A percentile compares a stretch with the other conserved stretches of the same genome.
These are phyloP conservation scores for Backusella tuberculispora DNA, from an alignment of 192 early-diverging fungal species.

Conservation along the genomic window DNA sequence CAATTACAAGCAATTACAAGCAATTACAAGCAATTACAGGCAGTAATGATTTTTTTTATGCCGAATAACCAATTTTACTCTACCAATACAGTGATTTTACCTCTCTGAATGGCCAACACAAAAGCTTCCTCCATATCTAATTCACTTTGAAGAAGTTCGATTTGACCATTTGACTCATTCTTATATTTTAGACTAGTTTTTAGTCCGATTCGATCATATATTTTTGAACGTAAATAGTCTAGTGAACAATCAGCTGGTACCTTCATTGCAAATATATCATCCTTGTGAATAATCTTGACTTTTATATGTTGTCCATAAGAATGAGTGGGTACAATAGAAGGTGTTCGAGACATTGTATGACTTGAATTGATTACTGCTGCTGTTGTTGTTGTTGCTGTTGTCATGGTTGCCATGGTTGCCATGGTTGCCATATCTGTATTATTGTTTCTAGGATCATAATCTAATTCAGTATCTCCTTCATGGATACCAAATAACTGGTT, in stretches of 20 bases:
- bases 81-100: constrained; percentile 47
- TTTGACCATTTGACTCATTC: constrained; percentile 35
- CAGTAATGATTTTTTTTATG: no score
- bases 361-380: background rate
- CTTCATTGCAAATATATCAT: constrained; percentile 69
- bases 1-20: no score
- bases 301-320: constrained; percentile 48
- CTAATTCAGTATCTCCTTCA: constrained; percentile 55
- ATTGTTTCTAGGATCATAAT: constrained; percentile 24
- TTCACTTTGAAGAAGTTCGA: constrained; percentile 38
- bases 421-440: background rate
- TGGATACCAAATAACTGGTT: constrained; percentile 46
- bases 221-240: constrained; percentile 53
- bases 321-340: constrained; percentile 22
- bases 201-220: constrained; percentile 52
- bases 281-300: constrained; percentile 65
- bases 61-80: background rate
- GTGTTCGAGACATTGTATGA: constrained; percentile 25
- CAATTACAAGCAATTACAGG: no score
- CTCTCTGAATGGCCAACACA: constrained; percentile 36
- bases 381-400: background rate
- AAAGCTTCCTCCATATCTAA: constrained; percentile 50
- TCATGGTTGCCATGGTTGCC: constrained; percentile 1
- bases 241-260: constrained; percentile 58
- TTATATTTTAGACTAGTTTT: constrained; percentile 44